A percentile compares a stretch with the other conserved stretches of the same genome.
Evolutionary conservation across 2,329 filamentous ascomycete species (phyloP).

Genomic region (Colletotrichum truncatum): DNA sequence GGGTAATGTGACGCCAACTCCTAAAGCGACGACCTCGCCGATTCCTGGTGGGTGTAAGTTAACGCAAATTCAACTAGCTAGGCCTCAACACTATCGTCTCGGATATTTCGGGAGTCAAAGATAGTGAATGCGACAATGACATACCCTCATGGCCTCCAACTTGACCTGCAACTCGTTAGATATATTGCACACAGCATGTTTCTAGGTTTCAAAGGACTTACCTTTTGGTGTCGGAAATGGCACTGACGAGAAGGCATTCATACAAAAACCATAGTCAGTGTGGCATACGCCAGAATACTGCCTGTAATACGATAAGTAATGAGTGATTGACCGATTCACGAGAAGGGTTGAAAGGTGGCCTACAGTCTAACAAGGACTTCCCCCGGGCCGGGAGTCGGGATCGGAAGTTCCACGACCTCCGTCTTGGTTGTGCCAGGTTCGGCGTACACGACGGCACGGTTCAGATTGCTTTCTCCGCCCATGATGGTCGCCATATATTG

Average conservation of each 20-base stretch:
- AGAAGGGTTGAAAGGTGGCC: background rate
- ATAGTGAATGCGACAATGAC: background rate
- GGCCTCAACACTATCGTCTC: background rate
- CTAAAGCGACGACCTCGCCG: slow-evolving; percentile 31
- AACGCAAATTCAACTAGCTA: background rate
- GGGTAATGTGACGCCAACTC: slow-evolving; percentile 25
- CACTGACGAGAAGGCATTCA: slow-evolving; percentile 31
- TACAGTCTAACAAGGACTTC: slow-evolving; percentile 37
- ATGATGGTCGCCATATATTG: slow-evolving; percentile 15
- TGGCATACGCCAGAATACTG: slow-evolving; percentile 38
- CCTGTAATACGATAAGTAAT: slow-evolving; percentile 6
- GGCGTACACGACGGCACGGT: slow-evolving; percentile 36
- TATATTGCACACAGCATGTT: background rate
- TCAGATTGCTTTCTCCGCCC: slow-evolving; percentile 27
- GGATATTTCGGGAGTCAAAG: background rate
- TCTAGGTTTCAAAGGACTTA: background rate
- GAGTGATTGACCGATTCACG: background rate
- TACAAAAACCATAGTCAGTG: slow-evolving; percentile 37
- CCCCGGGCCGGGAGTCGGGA: slow-evolving; percentile 35
- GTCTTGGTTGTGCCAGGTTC: slow-evolving; percentile 38
- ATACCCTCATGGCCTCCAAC: slow-evolving; percentile 34
- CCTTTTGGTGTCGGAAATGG: slow-evolving; percentile 28
- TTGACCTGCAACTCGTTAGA: slow-evolving; percentile 29
- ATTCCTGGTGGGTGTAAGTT: background rate
- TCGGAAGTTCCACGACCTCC: slow-evolving; percentile 35